Conservation (phyloP, 768 basidiomycete genomes). For the Cyclocybe aegerita region DNA sequence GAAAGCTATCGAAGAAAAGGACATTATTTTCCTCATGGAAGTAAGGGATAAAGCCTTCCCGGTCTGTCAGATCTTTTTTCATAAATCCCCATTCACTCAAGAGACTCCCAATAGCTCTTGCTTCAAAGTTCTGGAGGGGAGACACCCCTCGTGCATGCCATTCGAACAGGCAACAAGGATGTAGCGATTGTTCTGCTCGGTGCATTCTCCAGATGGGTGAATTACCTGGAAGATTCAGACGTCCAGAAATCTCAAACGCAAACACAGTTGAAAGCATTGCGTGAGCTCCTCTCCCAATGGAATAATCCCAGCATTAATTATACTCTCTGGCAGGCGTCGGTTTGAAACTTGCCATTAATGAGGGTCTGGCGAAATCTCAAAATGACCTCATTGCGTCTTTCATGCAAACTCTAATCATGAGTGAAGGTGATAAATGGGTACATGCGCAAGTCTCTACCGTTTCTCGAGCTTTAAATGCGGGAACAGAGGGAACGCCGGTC, state of each 20-base stretch:
- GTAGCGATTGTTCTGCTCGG: constrained; percentile 87
- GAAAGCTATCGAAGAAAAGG: constrained; percentile 81
- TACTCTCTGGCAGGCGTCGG: constrained; percentile 54
- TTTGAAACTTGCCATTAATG: constrained; percentile 90
- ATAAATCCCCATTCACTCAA: background rate
- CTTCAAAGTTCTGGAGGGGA: constrained; percentile 83
- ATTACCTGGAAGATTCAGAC: constrained; percentile 82
- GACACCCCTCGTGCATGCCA: constrained; percentile 89
- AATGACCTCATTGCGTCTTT: constrained; percentile 89
- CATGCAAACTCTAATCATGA: constrained; percentile 94
- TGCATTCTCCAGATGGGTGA: constrained; percentile 90
- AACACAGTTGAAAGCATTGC: constrained; percentile 72
- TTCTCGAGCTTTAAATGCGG: constrained; percentile 66
- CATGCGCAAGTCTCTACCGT: constrained; percentile 65
- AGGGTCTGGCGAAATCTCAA: constrained; percentile 77
- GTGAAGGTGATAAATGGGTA: constrained; percentile 94
- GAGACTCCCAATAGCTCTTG: constrained; percentile 49
- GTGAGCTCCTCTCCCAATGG: constrained; percentile 41
- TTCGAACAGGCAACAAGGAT: constrained; percentile 81
- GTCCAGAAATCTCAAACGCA: constrained; percentile 69
- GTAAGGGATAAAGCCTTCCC: constrained; percentile 78
- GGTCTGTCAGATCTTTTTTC: constrained; percentile 40
- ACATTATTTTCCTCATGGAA: constrained; percentile 83
- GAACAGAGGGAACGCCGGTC: constrained; percentile 73
- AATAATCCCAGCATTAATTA: background rate